phyloP scores from a whole-genome alignment of 805 yeast genomes.

The Metschnikowia drakensbergensis region DNA sequence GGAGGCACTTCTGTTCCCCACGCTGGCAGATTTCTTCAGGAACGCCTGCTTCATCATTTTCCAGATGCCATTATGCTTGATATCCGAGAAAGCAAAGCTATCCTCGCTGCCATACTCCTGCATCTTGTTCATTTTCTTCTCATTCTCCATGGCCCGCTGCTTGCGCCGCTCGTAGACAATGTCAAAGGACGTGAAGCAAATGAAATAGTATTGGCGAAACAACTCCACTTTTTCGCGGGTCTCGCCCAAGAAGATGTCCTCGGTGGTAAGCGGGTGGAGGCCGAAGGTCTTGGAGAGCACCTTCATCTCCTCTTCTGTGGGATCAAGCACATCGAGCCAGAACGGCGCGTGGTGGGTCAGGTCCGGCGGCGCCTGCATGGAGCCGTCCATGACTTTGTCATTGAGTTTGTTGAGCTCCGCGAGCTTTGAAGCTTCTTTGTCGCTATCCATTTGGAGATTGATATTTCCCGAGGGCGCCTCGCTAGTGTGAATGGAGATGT shows the following conservation, averaged over 20 bases:
- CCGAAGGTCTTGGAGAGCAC: constrained; percentile 86
- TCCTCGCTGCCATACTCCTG: constrained; percentile 26
- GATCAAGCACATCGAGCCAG: constrained; percentile 90
- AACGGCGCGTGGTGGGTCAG: constrained; percentile 28
- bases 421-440: background rate
- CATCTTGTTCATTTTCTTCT: constrained; percentile 33
- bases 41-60: constrained; percentile 5
- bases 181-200: constrained; percentile 66
- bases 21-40: constrained; percentile 7
- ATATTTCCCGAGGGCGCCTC: background rate
- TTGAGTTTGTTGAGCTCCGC: background rate
- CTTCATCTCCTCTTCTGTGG: constrained; percentile 96
- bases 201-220: constrained; percentile 84
- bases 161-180: constrained; percentile 69
- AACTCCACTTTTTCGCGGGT: constrained; percentile 93
- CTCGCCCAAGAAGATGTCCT: constrained; percentile 89
- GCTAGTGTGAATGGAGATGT: constrained; percentile 1
- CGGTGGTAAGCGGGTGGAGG: constrained; percentile 94
- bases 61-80: constrained; percentile 7
- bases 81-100: constrained; percentile 1
- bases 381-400: background rate
- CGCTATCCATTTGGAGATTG: background rate
- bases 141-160: constrained; percentile 46
- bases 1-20: constrained; percentile 7
- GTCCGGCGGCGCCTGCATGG: background rate